Percentiles rank a stretch among this genome's conserved stretches.
These are phyloP conservation scores for Umbelopsis ramanniana DNA, from an alignment of 192 early-diverging fungal species.

Conservation along the genomic window DNA sequence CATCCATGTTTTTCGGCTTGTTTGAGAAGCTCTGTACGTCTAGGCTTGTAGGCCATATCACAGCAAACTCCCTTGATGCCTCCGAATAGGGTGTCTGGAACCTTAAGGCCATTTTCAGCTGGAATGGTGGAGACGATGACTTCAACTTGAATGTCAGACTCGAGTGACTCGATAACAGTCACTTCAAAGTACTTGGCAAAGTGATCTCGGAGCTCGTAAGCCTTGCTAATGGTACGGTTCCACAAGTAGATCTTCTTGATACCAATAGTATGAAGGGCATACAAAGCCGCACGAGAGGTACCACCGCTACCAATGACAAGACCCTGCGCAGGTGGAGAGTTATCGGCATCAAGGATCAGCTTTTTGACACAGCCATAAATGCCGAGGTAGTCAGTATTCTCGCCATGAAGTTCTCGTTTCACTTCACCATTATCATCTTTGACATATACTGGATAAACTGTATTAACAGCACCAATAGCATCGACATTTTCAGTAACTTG, in stretches of 20 bases:
- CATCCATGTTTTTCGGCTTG: conserved; percentile 63
- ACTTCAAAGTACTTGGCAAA: conserved; percentile 62
- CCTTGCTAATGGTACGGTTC: conserved; percentile 86
- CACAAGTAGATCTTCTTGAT: conserved; percentile 73
- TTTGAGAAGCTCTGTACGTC: conserved; percentile 78
- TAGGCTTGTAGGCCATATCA: conserved; percentile 95
- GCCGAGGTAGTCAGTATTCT: conserved; percentile 97
- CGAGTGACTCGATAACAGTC: conserved; percentile 50
- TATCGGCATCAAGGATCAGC: conserved; percentile 37
- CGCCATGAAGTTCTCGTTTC: conserved; percentile 67
- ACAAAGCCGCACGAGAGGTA: conserved; percentile 89
- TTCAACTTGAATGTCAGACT: conserved; percentile 43
- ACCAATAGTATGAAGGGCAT: conserved; percentile 76
- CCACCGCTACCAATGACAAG: conserved; percentile 95
- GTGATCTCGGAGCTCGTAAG: conserved; percentile 62
- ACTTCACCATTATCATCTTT: conserved; percentile 36
- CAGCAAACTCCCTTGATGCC: conserved; percentile 73
- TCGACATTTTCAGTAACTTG: conserved; percentile 75
- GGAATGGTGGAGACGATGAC: conserved; percentile 89
- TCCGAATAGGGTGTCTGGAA: conserved; percentile 57
- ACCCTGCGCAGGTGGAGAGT: conserved; percentile 51
- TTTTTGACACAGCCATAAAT: conserved; percentile 70
- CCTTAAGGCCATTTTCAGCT: conserved; percentile 63
- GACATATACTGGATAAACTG: conserved; percentile 58
- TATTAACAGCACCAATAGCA: conserved; percentile 96